phyloP scores from a whole-genome alignment of 495 filamentous ascomycete genomes.

The Aspergillus olivimuriae region DNA sequence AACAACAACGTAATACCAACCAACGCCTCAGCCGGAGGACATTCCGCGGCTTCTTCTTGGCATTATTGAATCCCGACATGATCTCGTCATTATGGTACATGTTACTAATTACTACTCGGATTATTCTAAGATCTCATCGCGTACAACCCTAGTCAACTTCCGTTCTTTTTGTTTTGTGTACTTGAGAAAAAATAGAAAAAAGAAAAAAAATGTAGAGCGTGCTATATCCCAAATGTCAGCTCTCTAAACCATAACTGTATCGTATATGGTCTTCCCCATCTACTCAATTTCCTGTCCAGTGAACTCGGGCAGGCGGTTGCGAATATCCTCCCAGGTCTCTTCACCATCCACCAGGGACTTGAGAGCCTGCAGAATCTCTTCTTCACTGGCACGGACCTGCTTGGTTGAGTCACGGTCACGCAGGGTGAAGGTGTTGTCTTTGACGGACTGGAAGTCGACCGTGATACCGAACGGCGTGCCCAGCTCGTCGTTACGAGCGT shows the following conservation, averaged over 20 bases:
- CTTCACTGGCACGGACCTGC: conserved; percentile 59
- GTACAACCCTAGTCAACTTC: too few species aligned
- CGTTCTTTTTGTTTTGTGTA: too few species aligned
- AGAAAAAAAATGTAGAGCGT: too few species aligned
- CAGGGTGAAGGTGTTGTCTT: conserved; percentile 62
- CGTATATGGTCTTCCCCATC: too few species aligned
- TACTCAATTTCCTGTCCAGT: conserved; percentile 62
- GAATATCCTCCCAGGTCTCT: conserved; percentile 60
- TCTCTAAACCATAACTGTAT: too few species aligned
- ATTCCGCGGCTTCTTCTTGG: not conserved
- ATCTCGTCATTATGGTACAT: too few species aligned
- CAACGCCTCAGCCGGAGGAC: not conserved
- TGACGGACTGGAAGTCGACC: conserved; percentile 64
- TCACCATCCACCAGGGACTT: conserved; percentile 53
- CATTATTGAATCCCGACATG: too few species aligned
- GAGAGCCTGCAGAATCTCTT: conserved; percentile 58
- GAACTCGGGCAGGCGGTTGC: conserved; percentile 57
- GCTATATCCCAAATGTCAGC: too few species aligned
- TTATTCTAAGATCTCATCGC: too few species aligned
- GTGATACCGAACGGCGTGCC: conserved; percentile 61
- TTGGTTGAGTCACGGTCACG: conserved; percentile 61
- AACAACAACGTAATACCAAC: not conserved
- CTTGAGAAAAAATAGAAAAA: too few species aligned
- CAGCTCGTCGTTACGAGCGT: conserved; percentile 61
- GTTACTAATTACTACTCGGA: too few species aligned